Percentiles rank a stretch among this genome's conserved stretches.
Conservation (phyloP, 116 monocot genomes). For the Papilionanthe hybrid region DNA sequence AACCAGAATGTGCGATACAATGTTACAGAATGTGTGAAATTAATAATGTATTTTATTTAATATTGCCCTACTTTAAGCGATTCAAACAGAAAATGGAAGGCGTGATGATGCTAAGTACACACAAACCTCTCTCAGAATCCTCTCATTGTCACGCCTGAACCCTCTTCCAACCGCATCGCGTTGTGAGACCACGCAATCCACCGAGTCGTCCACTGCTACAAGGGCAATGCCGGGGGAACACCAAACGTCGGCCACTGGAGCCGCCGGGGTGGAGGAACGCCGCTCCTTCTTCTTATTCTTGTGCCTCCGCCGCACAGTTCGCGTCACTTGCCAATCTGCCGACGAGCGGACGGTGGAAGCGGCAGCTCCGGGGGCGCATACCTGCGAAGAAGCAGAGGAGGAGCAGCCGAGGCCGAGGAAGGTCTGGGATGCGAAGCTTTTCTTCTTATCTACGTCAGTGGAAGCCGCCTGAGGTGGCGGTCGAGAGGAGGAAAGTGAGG, state of each 20-base stretch:
- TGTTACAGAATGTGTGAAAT: no score
- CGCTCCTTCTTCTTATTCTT: constrained; percentile 1
- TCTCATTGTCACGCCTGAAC: not conserved
- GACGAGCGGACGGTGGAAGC: constrained; percentile 2
- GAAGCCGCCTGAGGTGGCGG: not conserved
- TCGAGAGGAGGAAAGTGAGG: not conserved
- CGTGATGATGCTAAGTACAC: not conserved
- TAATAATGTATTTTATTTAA: no score
- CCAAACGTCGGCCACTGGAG: not conserved
- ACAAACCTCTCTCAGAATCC: not conserved
- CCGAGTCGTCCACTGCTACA: not conserved
- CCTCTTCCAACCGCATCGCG: constrained; percentile 5
- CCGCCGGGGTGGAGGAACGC: not conserved
- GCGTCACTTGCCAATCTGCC: not conserved
- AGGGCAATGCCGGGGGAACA: constrained; percentile 2
- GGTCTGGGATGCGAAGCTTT: not conserved
- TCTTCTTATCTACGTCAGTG: not conserved
- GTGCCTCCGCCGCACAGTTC: not conserved
- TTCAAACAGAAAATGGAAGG: no score
- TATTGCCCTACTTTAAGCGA: no score
- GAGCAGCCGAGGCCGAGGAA: not conserved
- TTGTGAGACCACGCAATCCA: constrained; percentile 5
- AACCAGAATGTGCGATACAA: not conserved
- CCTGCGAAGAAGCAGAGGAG: not conserved
- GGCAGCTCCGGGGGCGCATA: not conserved